Conservation (phyloP, 2,329 filamentous ascomycete species). For the Aureobasidium zeae region DNA sequence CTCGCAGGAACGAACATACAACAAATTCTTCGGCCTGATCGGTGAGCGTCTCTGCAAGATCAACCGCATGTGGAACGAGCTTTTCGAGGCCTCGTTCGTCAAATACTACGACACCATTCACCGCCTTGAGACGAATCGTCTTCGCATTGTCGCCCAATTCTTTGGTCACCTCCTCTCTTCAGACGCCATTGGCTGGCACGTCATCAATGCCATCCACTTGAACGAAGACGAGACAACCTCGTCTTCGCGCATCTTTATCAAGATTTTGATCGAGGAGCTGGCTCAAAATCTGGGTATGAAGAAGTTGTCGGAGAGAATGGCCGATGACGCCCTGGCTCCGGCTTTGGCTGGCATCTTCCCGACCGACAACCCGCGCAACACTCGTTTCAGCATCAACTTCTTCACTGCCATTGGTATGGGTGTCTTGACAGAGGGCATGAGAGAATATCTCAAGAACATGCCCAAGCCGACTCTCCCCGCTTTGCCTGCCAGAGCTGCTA, state of each 20-base stretch:
- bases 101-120: constrained; percentile 98
- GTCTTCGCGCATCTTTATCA: constrained; percentile 95
- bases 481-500: constrained; percentile 40
- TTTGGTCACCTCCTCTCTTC: constrained; percentile 85
- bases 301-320: constrained; percentile 65
- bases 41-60: constrained; percentile 93
- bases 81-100: constrained; percentile 82
- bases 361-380: constrained; percentile 76
- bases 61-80: constrained; percentile 85
- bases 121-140: constrained; percentile 87
- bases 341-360: constrained; percentile 83
- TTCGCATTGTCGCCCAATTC: constrained; percentile 90
- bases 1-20: constrained; percentile 92
- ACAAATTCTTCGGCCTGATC: constrained; percentile 92
- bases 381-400: constrained; percentile 97
- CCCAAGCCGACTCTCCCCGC: constrained; percentile 74
- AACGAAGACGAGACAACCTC: constrained; percentile 97
- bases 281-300: constrained; percentile 77
- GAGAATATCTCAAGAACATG: constrained; percentile 79
- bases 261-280: constrained; percentile 91
- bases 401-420: constrained; percentile 98
- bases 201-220: constrained; percentile 71
- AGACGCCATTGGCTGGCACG: constrained; percentile 88
- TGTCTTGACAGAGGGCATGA: constrained; percentile 86
- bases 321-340: constrained; percentile 67